Base-by-base conservation (phyloP, 805 yeast genomes). In the Ogataea angusta region DNA sequence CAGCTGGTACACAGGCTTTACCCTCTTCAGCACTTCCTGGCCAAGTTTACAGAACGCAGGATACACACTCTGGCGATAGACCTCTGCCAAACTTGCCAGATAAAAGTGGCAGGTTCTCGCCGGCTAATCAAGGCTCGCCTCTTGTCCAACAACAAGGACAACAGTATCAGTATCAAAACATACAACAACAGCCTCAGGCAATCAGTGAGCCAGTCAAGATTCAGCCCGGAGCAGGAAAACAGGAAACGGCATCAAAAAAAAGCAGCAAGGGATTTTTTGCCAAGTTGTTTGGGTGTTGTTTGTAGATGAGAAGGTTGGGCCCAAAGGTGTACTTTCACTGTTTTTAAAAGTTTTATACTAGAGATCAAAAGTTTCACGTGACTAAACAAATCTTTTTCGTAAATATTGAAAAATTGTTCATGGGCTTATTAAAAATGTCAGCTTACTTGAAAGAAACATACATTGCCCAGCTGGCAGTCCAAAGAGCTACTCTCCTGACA, bases 401-500 rank as follows among this genome's bases (percentile, higher is more conserved):
- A 30, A 18, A 16, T 13, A 6, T 8, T 13, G 18, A 30, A 30
- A 30, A 17, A 30, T 18, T 31, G 13, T 31, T 14, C 15, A 35
- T 35, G 32, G 14, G 15, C 9, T 14, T 36, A n/a, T 35, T 27
- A 3, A 38, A 30, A 22, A 34, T 40, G 28, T 39, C 35, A 27
- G 46, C 67, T 10, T 85, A 78, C 60, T 70, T 72, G 30, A 76
- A 67, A 57, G 99, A 91, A 64, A 73, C 83, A 17, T 67, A 73
- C 41, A 75, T 91, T 33, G 99, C 98, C 15, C 81, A 90, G 33
- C 68, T 85, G 54, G 98, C 98, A 0, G 96, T 93, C 16, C 85
- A 80, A 53, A 75, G 93, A 56, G 98, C 99, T 1, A 78, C 95
- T 2, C 56, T 75, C 14, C 69, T 91, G 42, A 88, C 96, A 16